Conservation (phyloP, 441 rosid genomes). For the Adansonia gregorii region DNA sequence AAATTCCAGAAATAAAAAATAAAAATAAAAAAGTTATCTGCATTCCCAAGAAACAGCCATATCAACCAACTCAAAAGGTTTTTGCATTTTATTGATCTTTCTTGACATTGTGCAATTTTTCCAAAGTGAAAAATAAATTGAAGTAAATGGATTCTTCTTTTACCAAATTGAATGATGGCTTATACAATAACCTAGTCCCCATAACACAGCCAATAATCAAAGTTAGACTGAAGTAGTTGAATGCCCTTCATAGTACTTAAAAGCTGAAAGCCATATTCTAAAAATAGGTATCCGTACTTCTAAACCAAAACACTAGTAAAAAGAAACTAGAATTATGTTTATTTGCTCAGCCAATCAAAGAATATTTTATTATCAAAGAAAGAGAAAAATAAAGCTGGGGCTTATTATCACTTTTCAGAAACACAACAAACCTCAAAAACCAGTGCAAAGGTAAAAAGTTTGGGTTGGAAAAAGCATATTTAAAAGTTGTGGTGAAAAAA, state of each 20-base stretch:
- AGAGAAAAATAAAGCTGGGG: background rate
- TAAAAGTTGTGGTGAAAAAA: too few relatives aligned
- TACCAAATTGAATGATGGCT: background rate
- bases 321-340: background rate
- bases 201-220: background rate
- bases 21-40: background rate
- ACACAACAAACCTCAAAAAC: background rate
- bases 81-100: background rate
- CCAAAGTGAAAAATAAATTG: background rate
- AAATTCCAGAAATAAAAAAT: background rate
- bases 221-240: background rate
- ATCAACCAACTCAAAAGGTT: background rate
- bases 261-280: background rate
- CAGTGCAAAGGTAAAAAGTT: background rate
- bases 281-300: background rate
- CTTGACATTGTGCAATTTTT: background rate
- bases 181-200: background rate
- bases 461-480: too few relatives aligned
- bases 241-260: background rate
- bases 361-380: background rate
- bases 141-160: background rate
- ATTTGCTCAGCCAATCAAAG: constrained; percentile 2
- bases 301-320: background rate
- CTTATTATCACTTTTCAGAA: background rate
- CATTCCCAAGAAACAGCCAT: constrained; percentile 1